Percentiles rank a stretch among this genome's conserved stretches.
These are phyloP conservation scores for Mrakia hoshinonis DNA, from an alignment of 768 basidiomycete genomes.

Conservation along the genomic window DNA sequence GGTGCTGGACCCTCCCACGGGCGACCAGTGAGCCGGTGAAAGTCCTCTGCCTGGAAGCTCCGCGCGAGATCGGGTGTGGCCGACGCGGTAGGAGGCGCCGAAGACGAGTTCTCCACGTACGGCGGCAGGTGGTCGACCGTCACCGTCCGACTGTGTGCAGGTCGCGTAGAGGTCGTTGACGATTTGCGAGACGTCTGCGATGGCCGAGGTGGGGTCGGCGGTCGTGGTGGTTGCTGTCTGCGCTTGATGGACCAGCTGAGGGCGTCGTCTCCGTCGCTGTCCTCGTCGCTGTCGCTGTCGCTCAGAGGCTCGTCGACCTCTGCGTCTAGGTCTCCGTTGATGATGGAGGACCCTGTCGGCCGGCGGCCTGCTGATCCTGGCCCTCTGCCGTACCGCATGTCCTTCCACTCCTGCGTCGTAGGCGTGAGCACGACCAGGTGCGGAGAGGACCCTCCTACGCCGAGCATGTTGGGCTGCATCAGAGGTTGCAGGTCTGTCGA, in stretches of 20 bases:
- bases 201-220: neutral
- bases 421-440: conserved; percentile 26
- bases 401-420: conserved; percentile 26
- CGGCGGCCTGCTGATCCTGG: neutral
- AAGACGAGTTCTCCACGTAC: neutral
- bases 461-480: neutral
- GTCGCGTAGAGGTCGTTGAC: neutral
- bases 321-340: neutral
- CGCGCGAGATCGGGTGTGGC: neutral
- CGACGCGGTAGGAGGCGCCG: neutral
- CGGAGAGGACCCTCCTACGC: conserved; percentile 1
- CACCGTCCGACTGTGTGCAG: conserved; percentile 7
- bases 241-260: conserved; percentile 15
- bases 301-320: neutral
- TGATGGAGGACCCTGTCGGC: neutral
- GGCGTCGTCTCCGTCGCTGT: neutral
- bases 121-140: conserved; percentile 15
- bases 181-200: neutral
- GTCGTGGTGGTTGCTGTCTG: neutral
- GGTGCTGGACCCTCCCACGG: neutral
- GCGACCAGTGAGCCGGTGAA: neutral
- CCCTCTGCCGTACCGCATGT: conserved; percentile 7
- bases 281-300: conserved; percentile 15
- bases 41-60: neutral
- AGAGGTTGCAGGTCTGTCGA: neutral